phyloP scores from a whole-genome alignment of 768 basidiomycete genomes.

The Tricholoma furcatifolium region DNA sequence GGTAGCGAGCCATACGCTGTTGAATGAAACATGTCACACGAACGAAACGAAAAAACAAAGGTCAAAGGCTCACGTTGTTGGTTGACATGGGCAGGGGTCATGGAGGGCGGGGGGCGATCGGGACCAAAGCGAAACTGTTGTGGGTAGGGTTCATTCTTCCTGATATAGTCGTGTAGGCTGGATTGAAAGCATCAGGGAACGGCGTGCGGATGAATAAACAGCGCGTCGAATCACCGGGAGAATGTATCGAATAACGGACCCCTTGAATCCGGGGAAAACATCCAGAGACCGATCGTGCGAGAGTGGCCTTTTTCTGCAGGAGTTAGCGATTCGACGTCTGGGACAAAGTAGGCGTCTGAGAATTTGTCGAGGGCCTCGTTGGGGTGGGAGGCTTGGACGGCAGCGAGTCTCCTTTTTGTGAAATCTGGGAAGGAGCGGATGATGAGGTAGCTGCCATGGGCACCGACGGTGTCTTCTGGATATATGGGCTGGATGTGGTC shows the following conservation, averaged over 20 bases:
- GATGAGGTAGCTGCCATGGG: constrained; percentile 66
- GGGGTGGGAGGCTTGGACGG: constrained; percentile 28
- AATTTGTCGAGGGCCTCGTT: constrained; percentile 43
- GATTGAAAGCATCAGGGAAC: constrained; percentile 5
- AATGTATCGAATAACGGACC: constrained; percentile 60
- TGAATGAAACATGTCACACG: constrained; percentile 2
- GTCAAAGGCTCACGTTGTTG: constrained; percentile 15
- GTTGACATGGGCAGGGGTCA: constrained; percentile 22
- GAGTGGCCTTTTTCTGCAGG: constrained; percentile 54
- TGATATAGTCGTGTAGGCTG: constrained; percentile 65
- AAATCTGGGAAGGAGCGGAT: constrained; percentile 73
- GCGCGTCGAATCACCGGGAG: constrained; percentile 12
- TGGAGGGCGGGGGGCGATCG: constrained; percentile 61
- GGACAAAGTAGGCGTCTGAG: constrained; percentile 46
- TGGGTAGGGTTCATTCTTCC: constrained; percentile 66
- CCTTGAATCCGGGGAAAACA: constrained; percentile 63
- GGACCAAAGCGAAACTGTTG: constrained; percentile 71
- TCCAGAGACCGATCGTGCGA: constrained; percentile 73
- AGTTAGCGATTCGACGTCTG: constrained; percentile 41
- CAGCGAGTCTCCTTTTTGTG: constrained; percentile 47
- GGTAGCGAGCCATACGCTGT: constrained; percentile 1
- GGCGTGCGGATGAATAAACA: not conserved
- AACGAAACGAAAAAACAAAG: not conserved
- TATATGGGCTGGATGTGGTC: constrained; percentile 75
- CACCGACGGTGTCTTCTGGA: constrained; percentile 74